Conservation (phyloP, 2,329 filamentous ascomycete species). For the Aspergillus latus region DNA sequence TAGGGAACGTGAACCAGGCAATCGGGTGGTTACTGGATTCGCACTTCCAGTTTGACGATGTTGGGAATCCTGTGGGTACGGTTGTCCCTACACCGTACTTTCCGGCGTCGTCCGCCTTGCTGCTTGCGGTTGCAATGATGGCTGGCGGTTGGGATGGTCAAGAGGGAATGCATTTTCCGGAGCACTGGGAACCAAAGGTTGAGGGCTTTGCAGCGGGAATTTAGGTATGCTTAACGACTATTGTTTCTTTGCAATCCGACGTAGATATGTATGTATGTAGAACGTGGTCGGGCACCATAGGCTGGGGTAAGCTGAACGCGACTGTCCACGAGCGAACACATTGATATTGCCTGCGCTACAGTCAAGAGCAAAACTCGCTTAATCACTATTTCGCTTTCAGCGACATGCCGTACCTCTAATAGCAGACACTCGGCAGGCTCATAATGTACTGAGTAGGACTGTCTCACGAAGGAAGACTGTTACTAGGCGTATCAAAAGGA, state of each 20-base stretch:
- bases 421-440: no score
- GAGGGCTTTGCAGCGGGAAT: conserved; percentile 1
- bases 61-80: conserved; percentile 54
- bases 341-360: no score
- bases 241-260: no score
- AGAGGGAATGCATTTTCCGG: conserved; percentile 1
- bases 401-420: no score
- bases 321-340: no score
- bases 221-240: not conserved
- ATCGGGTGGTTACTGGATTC: conserved; percentile 49
- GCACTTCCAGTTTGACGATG: conserved; percentile 57
- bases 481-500: not conserved
- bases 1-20: conserved; percentile 46
- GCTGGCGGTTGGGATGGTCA: conserved; percentile 55
- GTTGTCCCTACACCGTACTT: conserved; percentile 60
- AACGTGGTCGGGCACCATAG: no score
- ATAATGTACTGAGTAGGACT: no score
- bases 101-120: conserved; percentile 50
- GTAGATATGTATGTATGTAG: no score
- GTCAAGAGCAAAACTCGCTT: no score
- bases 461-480: no score
- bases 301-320: no score
- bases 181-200: not conserved
- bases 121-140: conserved; percentile 58
- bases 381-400: no score